Base-by-base conservation (phyloP, 164 flowering plant species). In the Vitis cinerea region DNA sequence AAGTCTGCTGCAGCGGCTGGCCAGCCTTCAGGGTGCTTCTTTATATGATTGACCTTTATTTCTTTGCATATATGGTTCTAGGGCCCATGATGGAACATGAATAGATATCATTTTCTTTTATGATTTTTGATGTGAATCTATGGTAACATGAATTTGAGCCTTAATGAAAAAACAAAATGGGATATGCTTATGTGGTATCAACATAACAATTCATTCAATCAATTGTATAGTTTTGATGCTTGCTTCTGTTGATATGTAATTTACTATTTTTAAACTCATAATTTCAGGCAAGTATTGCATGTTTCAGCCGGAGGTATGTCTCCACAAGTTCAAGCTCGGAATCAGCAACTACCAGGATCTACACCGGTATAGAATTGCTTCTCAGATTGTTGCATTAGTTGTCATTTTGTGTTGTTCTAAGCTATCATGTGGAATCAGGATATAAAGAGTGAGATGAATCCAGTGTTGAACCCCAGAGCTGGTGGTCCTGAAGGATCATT, bases 201-300 rank as follows among this genome's bases (percentile, higher is more conserved):
- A 30, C 15, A 37, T 61, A 37, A 61, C 29, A 31, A 57, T 30
- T 44, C 54, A 15, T 30, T 66, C 16, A 19, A 15, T 56, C 17
- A 17, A 49, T 4, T 12, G 15, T 14, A 17, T 59, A 9, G 23
- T 63, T 61, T 56, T 75, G n/a, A 50, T 50, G 49, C 30, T 59
- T 66, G 14, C 15, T 67, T 1, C 61, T 29, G 5, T 12, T 29
- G n/a, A 56, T 27, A 50, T 52, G 37, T 50, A 57, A 56, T 53
- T 63, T 29, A 50, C 19, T 30, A 3, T 30, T 51, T 23, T 5
- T 14, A 29, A 9, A 48, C 47, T 8, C 30, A 63, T 66, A n/a
- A 60, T 75, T 78, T 65, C 86, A 95, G 99, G 86, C 99, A 90
- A 87, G 90, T 90, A 47, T 83, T 93, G 82, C 98, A 95, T 83